Conservation (phyloP, 2,329 filamentous ascomycete species). For the Metarhizium guizhouense region DNA sequence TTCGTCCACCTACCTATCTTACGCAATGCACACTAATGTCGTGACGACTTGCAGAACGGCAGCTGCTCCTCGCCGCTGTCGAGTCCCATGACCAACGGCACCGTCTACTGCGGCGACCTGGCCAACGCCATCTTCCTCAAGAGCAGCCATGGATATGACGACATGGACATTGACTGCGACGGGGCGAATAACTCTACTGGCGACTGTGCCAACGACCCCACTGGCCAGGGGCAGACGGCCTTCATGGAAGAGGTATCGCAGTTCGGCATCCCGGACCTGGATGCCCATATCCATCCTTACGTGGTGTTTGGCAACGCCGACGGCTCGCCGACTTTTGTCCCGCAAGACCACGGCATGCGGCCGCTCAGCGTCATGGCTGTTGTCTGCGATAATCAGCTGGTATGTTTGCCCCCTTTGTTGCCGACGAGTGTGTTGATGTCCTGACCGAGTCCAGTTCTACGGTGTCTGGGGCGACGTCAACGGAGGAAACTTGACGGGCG, state of each 20-base stretch:
- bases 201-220: slow-evolving; percentile 34
- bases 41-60: slow-evolving; percentile 46
- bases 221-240: slow-evolving; percentile 26
- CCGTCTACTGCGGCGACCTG: slow-evolving; percentile 23
- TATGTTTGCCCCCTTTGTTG: too few relatives aligned
- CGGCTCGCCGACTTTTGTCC: too few relatives aligned
- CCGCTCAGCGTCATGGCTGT: too few relatives aligned
- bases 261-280: too few relatives aligned
- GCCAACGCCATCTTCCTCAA: too few relatives aligned
- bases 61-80: not conserved
- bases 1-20: too few relatives aligned
- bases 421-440: slow-evolving; percentile 24
- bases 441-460: slow-evolving; percentile 31
- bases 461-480: slow-evolving; percentile 55
- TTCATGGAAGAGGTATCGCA: too few relatives aligned
- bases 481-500: slow-evolving; percentile 45
- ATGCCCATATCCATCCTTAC: too few relatives aligned
- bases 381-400: too few relatives aligned
- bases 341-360: too few relatives aligned
- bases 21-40: too few relatives aligned
- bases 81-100: not conserved
- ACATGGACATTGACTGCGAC: slow-evolving; percentile 53
- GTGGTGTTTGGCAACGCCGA: too few relatives aligned
- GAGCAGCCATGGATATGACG: slow-evolving; percentile 8
- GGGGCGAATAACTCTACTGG: slow-evolving; percentile 37